Percentiles rank a stretch among this genome's conserved stretches.
These are phyloP conservation scores for Russula lepida DNA, from an alignment of 768 basidiomycete genomes.

Conservation along the genomic window DNA sequence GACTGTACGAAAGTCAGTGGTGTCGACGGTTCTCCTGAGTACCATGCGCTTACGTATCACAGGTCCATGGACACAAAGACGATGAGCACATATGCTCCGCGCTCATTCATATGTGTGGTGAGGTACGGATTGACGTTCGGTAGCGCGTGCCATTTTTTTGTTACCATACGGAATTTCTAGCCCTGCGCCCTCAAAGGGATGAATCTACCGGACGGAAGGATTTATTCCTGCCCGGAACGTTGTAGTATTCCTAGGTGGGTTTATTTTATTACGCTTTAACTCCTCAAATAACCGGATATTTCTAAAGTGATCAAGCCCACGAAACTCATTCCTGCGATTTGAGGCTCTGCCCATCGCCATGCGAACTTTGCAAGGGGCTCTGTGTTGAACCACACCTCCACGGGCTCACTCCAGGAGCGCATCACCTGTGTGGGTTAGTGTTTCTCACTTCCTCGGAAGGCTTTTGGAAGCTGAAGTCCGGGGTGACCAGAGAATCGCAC, in stretches of 20 bases:
- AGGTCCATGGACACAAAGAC: slow-evolving; percentile 42
- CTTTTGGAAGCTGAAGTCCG: not conserved
- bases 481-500: slow-evolving; percentile 40
- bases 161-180: not conserved
- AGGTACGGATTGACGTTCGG: slow-evolving; percentile 29
- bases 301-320: slow-evolving; percentile 38
- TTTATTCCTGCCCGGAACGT: slow-evolving; percentile 10
- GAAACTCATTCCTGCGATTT: slow-evolving; percentile 42
- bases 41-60: not conserved
- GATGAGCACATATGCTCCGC: slow-evolving; percentile 49
- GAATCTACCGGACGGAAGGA: not conserved
- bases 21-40: too few species aligned
- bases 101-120: slow-evolving; percentile 45
- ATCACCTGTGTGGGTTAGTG: slow-evolving; percentile 53
- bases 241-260: slow-evolving; percentile 11
- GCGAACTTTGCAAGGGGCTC: slow-evolving; percentile 47
- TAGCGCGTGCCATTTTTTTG: not conserved
- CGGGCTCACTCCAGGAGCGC: slow-evolving; percentile 31
- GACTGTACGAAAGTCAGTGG: slow-evolving; percentile 45
- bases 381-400: slow-evolving; percentile 47
- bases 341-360: slow-evolving; percentile 44
- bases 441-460: not conserved
- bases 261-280: not conserved
- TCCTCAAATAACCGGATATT: not conserved
- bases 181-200: slow-evolving; percentile 14